Evolutionary conservation across 345 rosid genomes (phyloP).

Genomic region (Eucalyptus curtisii): DNA sequence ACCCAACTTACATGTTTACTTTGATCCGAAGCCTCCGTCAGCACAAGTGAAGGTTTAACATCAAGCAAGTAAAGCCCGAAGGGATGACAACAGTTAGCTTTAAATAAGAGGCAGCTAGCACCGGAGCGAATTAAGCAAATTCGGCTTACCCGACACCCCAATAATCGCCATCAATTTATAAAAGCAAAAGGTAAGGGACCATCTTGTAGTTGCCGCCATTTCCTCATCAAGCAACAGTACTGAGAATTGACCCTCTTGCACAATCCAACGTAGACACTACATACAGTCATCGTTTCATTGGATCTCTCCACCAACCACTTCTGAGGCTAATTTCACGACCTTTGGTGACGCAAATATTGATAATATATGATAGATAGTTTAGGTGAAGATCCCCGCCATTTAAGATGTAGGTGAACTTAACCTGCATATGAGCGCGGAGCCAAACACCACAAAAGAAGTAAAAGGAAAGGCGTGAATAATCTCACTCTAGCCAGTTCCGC

Average conservation of each 20-base stretch:
- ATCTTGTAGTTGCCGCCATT: neutral
- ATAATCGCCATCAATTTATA: neutral
- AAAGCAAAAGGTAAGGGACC: neutral
- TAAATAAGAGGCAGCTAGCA: neutral
- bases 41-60: neutral
- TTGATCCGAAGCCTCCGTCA: neutral
- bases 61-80: neutral
- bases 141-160: neutral
- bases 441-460: neutral
- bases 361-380: neutral
- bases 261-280: neutral
- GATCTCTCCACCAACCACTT: neutral
- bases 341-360: neutral
- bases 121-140: neutral
- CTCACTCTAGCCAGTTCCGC: neutral
- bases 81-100: neutral
- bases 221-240: neutral
- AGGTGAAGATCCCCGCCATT: neutral
- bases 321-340: neutral
- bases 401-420: neutral
- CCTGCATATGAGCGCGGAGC: neutral
- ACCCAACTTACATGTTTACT: neutral
- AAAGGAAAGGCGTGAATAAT: neutral
- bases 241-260: neutral
- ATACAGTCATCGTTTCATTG: neutral